phyloP scores from a whole-genome alignment of 352 stramenopile species.

The Pythium phragmitis region DNA sequence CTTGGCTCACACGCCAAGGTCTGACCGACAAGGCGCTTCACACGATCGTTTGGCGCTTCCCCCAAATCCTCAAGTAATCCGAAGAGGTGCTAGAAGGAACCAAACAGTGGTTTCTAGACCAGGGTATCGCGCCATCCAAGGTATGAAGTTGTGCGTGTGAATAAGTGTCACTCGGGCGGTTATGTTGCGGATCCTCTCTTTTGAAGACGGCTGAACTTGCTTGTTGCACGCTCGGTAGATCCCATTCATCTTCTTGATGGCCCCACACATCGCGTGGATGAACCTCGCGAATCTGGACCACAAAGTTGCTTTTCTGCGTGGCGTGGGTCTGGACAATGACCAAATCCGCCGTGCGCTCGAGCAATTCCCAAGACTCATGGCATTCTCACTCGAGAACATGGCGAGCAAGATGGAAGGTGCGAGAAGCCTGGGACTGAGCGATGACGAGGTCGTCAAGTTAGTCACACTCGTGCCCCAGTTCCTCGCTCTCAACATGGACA shows the following conservation, averaged over 20 bases:
- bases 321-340: conserved; percentile 32
- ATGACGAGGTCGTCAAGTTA: conserved; percentile 34
- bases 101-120: conserved; percentile 16
- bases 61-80: conserved; percentile 12
- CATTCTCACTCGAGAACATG: conserved; percentile 38
- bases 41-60: conserved; percentile 7
- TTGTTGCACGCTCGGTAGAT: conserved; percentile 29
- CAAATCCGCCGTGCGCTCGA: conserved; percentile 46
- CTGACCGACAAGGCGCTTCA: conserved; percentile 1
- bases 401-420: conserved; percentile 34
- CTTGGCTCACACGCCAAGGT: conserved; percentile 12
- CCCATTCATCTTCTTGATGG: conserved; percentile 51
- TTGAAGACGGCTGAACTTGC: too few relatives aligned
- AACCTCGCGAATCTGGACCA: conserved; percentile 40
- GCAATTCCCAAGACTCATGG: conserved; percentile 35
- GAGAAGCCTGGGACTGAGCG: conserved; percentile 33
- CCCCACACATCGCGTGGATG: conserved; percentile 37
- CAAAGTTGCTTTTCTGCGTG: conserved; percentile 40
- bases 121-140: conserved; percentile 15
- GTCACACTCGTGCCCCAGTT: conserved; percentile 40
- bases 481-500: conserved; percentile 33
- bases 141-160: conserved; percentile 3
- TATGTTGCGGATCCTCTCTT: too few relatives aligned
- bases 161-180: too few relatives aligned
- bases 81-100: conserved; percentile 11